Base-by-base conservation (phyloP, 306 rosid genomes). In the Sphenostylis stenocarpa region DNA sequence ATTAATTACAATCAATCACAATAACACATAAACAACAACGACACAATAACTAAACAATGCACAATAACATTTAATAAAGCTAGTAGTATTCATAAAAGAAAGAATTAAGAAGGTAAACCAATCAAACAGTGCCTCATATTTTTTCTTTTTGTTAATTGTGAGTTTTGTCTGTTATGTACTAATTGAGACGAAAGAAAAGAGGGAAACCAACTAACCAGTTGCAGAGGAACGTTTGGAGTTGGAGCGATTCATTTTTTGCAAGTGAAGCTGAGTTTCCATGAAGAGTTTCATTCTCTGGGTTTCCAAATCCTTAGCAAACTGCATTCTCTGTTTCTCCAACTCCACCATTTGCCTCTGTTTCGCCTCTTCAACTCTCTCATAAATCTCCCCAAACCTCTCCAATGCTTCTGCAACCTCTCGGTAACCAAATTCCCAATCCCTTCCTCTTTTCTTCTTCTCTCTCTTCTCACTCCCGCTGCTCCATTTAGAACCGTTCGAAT, bases 321-420 rank as follows among this genome's bases (percentile, higher is more conserved):
- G 91, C 97, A 88, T 86, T 70, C 88, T 85, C 71, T 85, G 91
- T 70, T 82, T 88, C 87, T 92, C 97, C 86, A 87, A 78, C 85
- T 90, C 93, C 9, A 87, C 62, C 84, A 88, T 85, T 70, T 90
- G 90, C 82, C 78, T 84, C 80, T 84, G 91, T 75, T 88, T 90
- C 26, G 77, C 63, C 8, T 34, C 63, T 64, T 91, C 93, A 17
- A 90, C 97, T 81, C 89, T 86, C 87, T 86, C 88, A 2, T 89
- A 90, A 62, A 81, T 85, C 62, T 85, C 89, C 3, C 84, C 88
- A 23, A 88, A 74, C 77, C 81, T 88, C 83, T 80, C 88, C 29
- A 91, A 83, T 2, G 91, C 90, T 44, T 68, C 51, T 14, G 93
- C 93, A 67, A 90, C 55, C 52, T 73, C 92, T 48, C 84, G 72